Conservation (phyloP, 2,329 filamentous ascomycete species). For the Penicillium italicum region DNA sequence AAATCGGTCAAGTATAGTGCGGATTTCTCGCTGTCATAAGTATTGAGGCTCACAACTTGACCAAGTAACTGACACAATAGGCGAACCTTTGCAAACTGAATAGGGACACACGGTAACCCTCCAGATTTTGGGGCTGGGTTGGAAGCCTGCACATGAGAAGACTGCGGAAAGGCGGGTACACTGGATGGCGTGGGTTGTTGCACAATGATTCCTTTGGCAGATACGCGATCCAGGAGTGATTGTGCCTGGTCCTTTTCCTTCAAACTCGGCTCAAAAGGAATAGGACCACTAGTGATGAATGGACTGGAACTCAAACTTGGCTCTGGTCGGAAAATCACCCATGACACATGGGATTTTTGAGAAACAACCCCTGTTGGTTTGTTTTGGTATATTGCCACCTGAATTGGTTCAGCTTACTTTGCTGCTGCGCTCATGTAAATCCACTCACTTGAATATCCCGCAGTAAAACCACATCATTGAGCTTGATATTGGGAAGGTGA, state of each 20-base stretch:
- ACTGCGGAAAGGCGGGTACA: background rate
- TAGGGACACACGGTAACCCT: slow-evolving; percentile 50
- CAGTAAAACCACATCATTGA: slow-evolving; percentile 64
- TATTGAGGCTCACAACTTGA: slow-evolving; percentile 62
- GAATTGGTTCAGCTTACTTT: background rate
- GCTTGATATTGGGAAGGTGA: slow-evolving; percentile 44
- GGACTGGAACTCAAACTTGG: slow-evolving; percentile 18
- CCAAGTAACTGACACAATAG: slow-evolving; percentile 67
- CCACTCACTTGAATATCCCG: slow-evolving; percentile 52
- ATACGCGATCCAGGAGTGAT: slow-evolving; percentile 25
- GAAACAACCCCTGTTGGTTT: slow-evolving; percentile 26
- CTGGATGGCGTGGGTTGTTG: slow-evolving; percentile 1
- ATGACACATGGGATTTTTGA: slow-evolving; percentile 27
- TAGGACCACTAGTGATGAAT: slow-evolving; percentile 29
- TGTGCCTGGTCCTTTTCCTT: slow-evolving; percentile 31
- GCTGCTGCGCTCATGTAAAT: background rate
- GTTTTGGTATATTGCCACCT: slow-evolving; percentile 23
- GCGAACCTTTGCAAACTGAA: slow-evolving; percentile 58
- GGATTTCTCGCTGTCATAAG: slow-evolving; percentile 45
- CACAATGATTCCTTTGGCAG: background rate
- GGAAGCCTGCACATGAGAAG: slow-evolving; percentile 12
- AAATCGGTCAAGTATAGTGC: slow-evolving; percentile 80
- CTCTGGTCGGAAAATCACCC: slow-evolving; percentile 36
- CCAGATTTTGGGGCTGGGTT: slow-evolving; percentile 1
- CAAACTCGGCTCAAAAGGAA: slow-evolving; percentile 24